Conservation (phyloP, 2,329 filamentous ascomycete genomes). For the Aspergillus sp. region DNA sequence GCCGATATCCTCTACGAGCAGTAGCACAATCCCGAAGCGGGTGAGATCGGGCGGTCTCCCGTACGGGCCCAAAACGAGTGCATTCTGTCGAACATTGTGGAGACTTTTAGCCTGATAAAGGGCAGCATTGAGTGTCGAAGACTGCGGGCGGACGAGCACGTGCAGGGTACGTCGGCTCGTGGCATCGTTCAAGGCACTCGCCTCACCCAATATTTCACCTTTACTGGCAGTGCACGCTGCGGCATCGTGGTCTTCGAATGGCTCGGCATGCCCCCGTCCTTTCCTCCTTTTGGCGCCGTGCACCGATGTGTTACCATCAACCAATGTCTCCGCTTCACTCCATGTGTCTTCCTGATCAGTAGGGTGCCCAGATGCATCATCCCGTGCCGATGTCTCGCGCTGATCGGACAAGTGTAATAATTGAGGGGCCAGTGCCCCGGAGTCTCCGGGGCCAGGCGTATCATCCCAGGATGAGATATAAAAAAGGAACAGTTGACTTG, state of each 20-base stretch:
- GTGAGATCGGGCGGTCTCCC: constrained; percentile 1
- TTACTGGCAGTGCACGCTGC: not conserved
- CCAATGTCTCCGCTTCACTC: too few species aligned
- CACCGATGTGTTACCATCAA: not conserved
- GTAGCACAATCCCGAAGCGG: constrained; percentile 1
- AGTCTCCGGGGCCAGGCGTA: too few species aligned
- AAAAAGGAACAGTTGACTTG: not conserved
- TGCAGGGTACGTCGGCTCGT: not conserved
- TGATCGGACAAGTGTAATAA: too few species aligned
- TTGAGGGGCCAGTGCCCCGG: too few species aligned
- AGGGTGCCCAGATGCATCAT: too few species aligned
- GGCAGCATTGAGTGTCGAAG: not conserved
- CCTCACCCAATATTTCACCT: not conserved
- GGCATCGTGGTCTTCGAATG: not conserved
- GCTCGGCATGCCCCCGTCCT: not conserved
- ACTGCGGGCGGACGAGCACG: constrained; percentile 4
- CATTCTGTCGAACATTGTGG: not conserved
- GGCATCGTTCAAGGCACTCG: not conserved
- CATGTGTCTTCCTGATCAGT: too few species aligned
- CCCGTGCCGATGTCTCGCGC: too few species aligned
- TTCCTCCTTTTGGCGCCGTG: not conserved
- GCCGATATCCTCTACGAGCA: constrained; percentile 2
- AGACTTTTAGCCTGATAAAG: not conserved
- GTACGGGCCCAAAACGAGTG: constrained; percentile 1
- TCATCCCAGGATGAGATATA: not conserved